phyloP scores from a whole-genome alignment of 2,329 filamentous ascomycete genomes.

The Pestalotiopsis sp. region DNA sequence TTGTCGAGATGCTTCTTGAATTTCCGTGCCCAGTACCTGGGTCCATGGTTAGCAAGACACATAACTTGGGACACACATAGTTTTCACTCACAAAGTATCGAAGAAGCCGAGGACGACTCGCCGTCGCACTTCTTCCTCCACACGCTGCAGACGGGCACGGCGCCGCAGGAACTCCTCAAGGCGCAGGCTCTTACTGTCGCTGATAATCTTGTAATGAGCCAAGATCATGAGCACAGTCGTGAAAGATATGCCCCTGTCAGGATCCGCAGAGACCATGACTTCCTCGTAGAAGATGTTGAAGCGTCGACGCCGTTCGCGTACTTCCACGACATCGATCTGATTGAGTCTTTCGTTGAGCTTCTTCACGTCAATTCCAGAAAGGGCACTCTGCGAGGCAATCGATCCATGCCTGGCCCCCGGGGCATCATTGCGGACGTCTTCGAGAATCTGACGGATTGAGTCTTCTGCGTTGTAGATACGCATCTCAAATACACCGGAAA shows the following conservation, averaged over 20 bases:
- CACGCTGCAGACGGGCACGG: constrained; percentile 84
- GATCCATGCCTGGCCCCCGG: constrained; percentile 55
- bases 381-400: constrained; percentile 50
- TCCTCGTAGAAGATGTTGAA: constrained; percentile 98
- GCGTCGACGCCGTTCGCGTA: constrained; percentile 72
- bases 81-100: constrained; percentile 73
- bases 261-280: constrained; percentile 89
- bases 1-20: constrained; percentile 76
- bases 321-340: constrained; percentile 71
- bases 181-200: constrained; percentile 91
- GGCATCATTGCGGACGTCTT: constrained; percentile 69
- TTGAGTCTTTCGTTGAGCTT: constrained; percentile 73
- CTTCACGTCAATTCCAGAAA: constrained; percentile 68
- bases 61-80: background rate
- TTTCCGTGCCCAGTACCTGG: constrained; percentile 75
- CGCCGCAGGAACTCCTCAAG: constrained; percentile 94
- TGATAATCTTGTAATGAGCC: constrained; percentile 98
- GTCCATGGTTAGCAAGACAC: constrained; percentile 4
- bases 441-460: constrained; percentile 82
- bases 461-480: constrained; percentile 91
- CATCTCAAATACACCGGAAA: constrained; percentile 96
- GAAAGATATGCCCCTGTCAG: constrained; percentile 86
- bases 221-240: constrained; percentile 91
- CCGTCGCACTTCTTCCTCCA: constrained; percentile 90
- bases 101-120: constrained; percentile 94